Evolutionary conservation across 2,329 filamentous ascomycete species (phyloP).

Genomic region (Scolecobasidium constrictum): DNA sequence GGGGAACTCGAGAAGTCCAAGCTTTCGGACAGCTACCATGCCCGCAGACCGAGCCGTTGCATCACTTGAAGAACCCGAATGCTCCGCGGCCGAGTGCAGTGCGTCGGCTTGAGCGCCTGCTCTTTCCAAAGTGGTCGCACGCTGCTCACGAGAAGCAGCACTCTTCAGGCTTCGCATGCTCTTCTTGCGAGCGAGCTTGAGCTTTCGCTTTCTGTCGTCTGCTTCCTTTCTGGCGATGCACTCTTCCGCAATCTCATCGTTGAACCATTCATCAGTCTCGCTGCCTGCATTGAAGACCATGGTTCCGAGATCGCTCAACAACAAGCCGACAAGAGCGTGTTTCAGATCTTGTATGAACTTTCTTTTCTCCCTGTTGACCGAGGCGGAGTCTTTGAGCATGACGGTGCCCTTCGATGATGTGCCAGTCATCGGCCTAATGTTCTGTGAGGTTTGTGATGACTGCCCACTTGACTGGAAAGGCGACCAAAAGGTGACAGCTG

Average conservation of each 20-base stretch:
- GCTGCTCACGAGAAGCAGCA: conserved; percentile 22
- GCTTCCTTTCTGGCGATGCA: conserved; percentile 29
- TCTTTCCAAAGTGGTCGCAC: conserved; percentile 29
- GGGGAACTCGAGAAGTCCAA: conserved; percentile 52
- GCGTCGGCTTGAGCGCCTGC: conserved; percentile 31
- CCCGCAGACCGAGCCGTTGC: conserved; percentile 30
- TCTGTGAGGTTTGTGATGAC: conserved; percentile 31
- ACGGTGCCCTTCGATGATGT: conserved; percentile 58
- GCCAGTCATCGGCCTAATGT: conserved; percentile 48
- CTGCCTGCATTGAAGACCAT: conserved; percentile 80
- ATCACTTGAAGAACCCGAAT: conserved; percentile 34
- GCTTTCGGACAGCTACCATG: conserved; percentile 30
- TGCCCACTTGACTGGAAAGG: conserved; percentile 52
- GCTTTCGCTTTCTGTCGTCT: conserved; percentile 28
- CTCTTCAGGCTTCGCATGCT: conserved; percentile 54
- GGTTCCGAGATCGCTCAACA: conserved; percentile 82
- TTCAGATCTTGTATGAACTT: conserved; percentile 69
- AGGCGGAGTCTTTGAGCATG: conserved; percentile 45
- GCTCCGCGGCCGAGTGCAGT: conserved; percentile 28
- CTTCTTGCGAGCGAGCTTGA: conserved; percentile 25
- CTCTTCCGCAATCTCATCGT: conserved; percentile 42
- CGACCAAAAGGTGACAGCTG: conserved; percentile 78
- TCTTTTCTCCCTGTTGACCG: conserved; percentile 51
- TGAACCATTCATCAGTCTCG: conserved; percentile 86
- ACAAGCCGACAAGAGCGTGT: conserved; percentile 69